Evolutionary conservation across 2,329 filamentous ascomycete species (phyloP), one percentile per base, ranked within the genome.

Genomic region (Epichloe baconii): DNA sequence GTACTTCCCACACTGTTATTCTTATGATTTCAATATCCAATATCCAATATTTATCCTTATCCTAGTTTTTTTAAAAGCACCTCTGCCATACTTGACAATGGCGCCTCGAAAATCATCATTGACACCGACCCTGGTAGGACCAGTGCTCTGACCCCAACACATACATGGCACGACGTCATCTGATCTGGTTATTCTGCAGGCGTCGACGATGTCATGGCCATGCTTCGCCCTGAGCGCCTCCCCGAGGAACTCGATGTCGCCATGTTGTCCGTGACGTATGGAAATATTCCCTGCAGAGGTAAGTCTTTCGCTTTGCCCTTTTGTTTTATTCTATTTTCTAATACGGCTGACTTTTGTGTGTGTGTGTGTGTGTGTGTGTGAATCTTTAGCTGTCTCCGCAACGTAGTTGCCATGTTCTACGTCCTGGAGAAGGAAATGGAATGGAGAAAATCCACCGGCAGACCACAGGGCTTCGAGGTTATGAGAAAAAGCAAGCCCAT

Each of bases 281-380:
- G 93, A 52, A 98, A 98, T 64, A 87, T 97, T 21, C 82, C 90
- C 80, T 95, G 15, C 77, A 89, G 55, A 90, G 82, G 86, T 88
- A 66, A 54, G 70, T 57, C 11, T 34, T 38, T 31, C 11, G 5
- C 5, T 12, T 37, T 19, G 14, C 23, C 14, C 47, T 19, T 35
- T 47, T 12, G 31, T 19, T 21, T 11, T 7, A 8, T 26, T 19
- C 15, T 7, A 7, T 40, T 19, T 44, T 19, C 26, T 26, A 3
- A 45, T 14, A 49, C 12, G 17, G 17, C 5, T 12, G 17, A 12
- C 37, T 15, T 19, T 6, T 49, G 52, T 6, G 6, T 23, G 6
- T 26, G 2, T 26, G 2, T 26, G 23, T 7, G 23, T 26, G 23
- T 26, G 23, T 26, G n/a, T n/a, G 8, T 45, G 11, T 7, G 14